Base-by-base conservation (phyloP, 2,329 filamentous ascomycete species). In the Phyllosticta citriasiana region DNA sequence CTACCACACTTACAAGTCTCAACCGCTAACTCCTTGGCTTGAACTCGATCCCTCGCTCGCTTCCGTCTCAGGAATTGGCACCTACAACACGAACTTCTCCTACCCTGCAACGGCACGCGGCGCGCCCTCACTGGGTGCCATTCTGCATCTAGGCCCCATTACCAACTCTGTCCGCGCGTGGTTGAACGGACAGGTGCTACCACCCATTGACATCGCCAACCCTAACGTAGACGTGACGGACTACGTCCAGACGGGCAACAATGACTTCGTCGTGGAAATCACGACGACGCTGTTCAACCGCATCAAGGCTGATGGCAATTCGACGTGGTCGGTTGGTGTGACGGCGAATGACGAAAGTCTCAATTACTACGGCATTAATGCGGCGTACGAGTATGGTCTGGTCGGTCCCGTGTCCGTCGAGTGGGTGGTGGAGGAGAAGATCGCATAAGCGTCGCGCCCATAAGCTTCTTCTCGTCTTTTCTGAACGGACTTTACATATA, bases 21-120 rank as follows among this genome's bases (percentile, higher is more conserved):
- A 57, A 14, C 53, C 64, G 1, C 67, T 77, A 0, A 26, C 68
- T 3, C 68, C 76, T 2, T 78, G 76, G 75, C 65, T 65, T 8
- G 35, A 68, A 3, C 70, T 77, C 19, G 63, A 66, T 8, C 54
- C 66, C 0, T 65, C 63, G 1, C 65, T 76, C 0, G 57, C 60
- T 26, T 71, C 69, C 53, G 67, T 69, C 1, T 72, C 67, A 30
- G 74, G 74, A 2, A 66, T 70, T 7, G 73, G 73, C 6, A 69
- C 68, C 63, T 75, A 76, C 66, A 65, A 64, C 51, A 69, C 71
- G n/a, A 64, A 66, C 12, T 73, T 75, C 63, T 51, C 60, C 16
- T 68, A 66, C 63, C 68, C 69, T 8, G 56, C 61, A 16, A 25
- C 50, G 10, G 63, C 63, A 9, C 58, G 51, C 24, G 60, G 62